A percentile compares a stretch with the other conserved stretches of the same genome.
phyloP scores from a whole-genome alignment of 179 eudicot genomes.

The Corrigiola litoralis region DNA sequence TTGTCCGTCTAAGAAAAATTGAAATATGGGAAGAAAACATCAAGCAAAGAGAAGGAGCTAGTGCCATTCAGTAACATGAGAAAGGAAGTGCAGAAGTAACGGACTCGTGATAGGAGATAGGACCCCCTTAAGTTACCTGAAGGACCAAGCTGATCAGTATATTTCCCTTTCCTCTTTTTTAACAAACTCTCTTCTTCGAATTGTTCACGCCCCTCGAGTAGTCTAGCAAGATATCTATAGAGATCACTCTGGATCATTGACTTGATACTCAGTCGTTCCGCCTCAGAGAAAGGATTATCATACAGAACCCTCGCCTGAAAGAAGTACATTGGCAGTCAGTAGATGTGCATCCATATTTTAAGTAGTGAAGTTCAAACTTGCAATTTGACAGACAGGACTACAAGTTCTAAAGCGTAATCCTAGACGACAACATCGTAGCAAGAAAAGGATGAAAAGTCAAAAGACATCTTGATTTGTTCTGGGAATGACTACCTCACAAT shows the following conservation, averaged over 20 bases:
- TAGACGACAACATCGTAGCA: too few species aligned
- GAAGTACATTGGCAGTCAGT: constrained; percentile 7
- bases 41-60: neutral
- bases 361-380: neutral
- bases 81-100: neutral
- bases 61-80: neutral
- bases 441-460: too few species aligned
- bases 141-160: constrained; percentile 27
- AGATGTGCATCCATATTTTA: neutral
- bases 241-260: constrained; percentile 96
- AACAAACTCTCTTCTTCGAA: constrained; percentile 82
- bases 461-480: too few species aligned
- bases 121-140: constrained; percentile 35
- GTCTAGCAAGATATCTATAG: constrained; percentile 83
- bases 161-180: constrained; percentile 26
- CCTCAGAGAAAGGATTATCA: constrained; percentile 48
- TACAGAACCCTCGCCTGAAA: constrained; percentile 64
- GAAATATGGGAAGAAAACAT: neutral
- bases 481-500: neutral
- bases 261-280: constrained; percentile 85
- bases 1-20: too few species aligned
- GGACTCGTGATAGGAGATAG: neutral
- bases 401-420: neutral
- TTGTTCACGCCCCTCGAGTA: constrained; percentile 93
- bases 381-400: neutral